These are phyloP conservation scores for Osmanthus fragrans DNA, from an alignment of 257 asterid species.

Conservation along the genomic window DNA sequence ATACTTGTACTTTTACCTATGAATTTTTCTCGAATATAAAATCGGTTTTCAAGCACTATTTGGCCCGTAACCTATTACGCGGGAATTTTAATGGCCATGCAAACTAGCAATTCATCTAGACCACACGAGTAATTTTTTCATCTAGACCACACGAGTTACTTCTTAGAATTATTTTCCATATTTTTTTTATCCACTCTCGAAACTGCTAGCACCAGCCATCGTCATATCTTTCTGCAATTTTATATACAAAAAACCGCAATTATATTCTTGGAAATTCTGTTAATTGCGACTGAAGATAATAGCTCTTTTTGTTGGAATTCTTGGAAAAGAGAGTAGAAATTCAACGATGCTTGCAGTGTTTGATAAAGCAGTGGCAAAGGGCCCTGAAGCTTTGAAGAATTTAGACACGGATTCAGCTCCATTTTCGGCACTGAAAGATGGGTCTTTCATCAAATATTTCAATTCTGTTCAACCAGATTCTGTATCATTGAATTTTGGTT, in stretches of 20 bases:
- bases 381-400: constrained; percentile 19
- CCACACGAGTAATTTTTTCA: not conserved
- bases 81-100: constrained; percentile 8
- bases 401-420: not conserved
- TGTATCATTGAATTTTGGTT: not conserved
- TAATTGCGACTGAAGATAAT: not conserved
- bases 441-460: constrained; percentile 11
- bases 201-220: not conserved
- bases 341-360: constrained; percentile 26
- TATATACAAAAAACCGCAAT: not conserved
- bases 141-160: not conserved
- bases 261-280: not conserved
- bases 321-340: not conserved
- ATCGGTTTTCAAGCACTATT: not conserved
- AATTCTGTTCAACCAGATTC: constrained; percentile 15
- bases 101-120: not conserved
- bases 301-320: not conserved
- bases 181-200: not conserved
- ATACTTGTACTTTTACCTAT: too few relatives aligned
- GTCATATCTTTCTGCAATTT: not conserved
- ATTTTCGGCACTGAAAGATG: not conserved
- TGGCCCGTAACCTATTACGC: not conserved
- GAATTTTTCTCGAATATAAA: too few relatives aligned
- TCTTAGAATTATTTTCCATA: not conserved
- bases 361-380: constrained; percentile 16